These are phyloP conservation scores for Populus hybrid DNA, from an alignment of 441 rosid species.

Conservation along the genomic window DNA sequence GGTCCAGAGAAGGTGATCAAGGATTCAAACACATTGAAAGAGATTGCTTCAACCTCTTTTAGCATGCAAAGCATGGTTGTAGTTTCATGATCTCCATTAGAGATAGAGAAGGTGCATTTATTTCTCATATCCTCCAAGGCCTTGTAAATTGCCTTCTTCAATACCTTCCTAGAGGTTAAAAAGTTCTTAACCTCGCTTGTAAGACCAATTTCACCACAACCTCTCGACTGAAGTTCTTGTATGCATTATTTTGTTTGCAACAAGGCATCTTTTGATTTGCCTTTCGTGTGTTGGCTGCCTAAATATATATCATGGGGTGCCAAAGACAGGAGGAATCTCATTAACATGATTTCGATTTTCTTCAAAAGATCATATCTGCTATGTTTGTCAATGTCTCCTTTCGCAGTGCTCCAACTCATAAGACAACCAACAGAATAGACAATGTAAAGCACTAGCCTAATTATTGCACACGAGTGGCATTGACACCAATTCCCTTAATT, in stretches of 20 bases:
- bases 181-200: constrained; percentile 25
- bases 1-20: constrained; percentile 21
- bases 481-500: background rate
- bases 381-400: no score
- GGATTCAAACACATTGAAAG: constrained; percentile 30
- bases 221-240: constrained; percentile 26
- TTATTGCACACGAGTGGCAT: background rate
- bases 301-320: no score
- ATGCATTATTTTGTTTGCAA: constrained; percentile 23
- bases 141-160: constrained; percentile 28
- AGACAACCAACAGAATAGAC: no score
- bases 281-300: no score
- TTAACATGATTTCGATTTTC: no score
- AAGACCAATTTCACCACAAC: constrained; percentile 15
- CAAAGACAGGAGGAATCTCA: no score
- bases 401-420: no score
- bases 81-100: constrained; percentile 5
- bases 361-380: no score
- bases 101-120: background rate
- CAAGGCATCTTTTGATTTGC: constrained; percentile 28
- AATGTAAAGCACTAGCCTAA: no score
- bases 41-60: constrained; percentile 28
- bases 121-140: constrained; percentile 23
- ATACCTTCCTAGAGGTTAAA: constrained; percentile 27
- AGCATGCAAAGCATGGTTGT: background rate